Evolutionary conservation across 2,329 filamentous ascomycete species (phyloP), one percentile per base, ranked within the genome.

Genomic region (Dothistroma septosporum): DNA sequence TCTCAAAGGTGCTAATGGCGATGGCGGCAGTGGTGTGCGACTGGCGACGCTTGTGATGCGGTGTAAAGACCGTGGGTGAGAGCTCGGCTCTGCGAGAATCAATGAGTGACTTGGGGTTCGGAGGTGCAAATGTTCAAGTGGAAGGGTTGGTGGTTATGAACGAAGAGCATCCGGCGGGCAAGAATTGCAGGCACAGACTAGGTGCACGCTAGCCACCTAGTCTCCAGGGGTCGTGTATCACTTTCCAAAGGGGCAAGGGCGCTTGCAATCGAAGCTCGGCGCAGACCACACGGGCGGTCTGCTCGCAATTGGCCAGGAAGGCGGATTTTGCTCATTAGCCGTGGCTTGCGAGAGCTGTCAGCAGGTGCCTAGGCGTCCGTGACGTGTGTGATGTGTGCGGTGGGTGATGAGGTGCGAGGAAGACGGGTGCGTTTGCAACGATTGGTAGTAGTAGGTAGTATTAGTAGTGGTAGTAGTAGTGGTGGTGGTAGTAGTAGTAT

Each of bases 11-110:
- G 55, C 22, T 28, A 16, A 46, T 35, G 48, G 48, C 37, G 19
- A 31, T 31, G 48, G 35, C 49, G 48, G 28, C 59, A 57, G 53
- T 52, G 37, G n/a, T 52, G 57, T 53, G 58, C 58, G 58, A 55
- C 58, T 56, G 57, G 44, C 37, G 58, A 48, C 58, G 58, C 58
- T 46, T 60, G 58, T 60, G 53, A 35, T 35, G 52, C 33, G 41
- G 44, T 55, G 33, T 49, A 60, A 56, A 50, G 58, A 60, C 41
- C 47, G 58, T 50, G 53, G 53, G 44, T 52, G 35, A 60, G 53
- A 56, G 46, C 58, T 60, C 24, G 58, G 50, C 50, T 53, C 58
- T 60, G 57, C 57, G 35, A 28, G 35, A 28, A 28, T 28, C 41
- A 59, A 53, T 32, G 58, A 60, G 52, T 52, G 58, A 53, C 44